Evolutionary conservation across 2,329 filamentous ascomycete species (phyloP), one percentile per base, ranked within the genome.

Genomic region (Claviceps sp.): DNA sequence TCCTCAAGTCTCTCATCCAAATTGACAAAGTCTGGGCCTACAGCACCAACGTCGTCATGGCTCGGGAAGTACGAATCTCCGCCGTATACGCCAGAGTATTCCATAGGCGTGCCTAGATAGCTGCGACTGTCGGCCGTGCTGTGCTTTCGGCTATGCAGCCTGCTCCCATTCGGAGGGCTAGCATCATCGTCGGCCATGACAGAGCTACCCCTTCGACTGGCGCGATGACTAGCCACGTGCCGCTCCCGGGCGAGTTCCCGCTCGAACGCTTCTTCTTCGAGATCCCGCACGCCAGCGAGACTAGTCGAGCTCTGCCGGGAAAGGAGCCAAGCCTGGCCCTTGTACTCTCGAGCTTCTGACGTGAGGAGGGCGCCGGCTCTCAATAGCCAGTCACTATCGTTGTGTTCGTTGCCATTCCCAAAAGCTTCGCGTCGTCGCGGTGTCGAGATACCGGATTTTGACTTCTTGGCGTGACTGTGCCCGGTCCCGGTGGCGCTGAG

Each of bases 291-390:
- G 24, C 72, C 77, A 0, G 73, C 67, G 18, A 85, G 70, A 60
- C 76, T 82, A 8, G 80, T 85, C 1, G 81, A 83, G 62, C 79
- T 83, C 51, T 77, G 78, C 47, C 80, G 73, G 24, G 80, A 79
- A n/a, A 78, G 70, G 20, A 86, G 74, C 83, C 83, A 86, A 14
- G 76, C 69, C 64, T 86, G 82, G 14, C 83, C 83, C 65, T 85
- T 85, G 60, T 72, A 81, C 61, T 86, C 82, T 52, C 82, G 72
- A 18, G 81, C 72, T 61, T 82, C 79, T 50, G 74, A 75, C 52
- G 77, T 77, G 58, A 86, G 76, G 47, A 82, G 62, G 6, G 79
- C 79, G 47, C 81, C 82, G 0, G 81, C 76, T 34, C 81, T 74
- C 24, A 83, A 70, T 46, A 86, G 67, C 82, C 82, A 86, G 65